These are phyloP conservation scores for Parastagonospora nodorum DNA, from an alignment of 2,329 filamentous ascomycete species.

Conservation along the genomic window DNA sequence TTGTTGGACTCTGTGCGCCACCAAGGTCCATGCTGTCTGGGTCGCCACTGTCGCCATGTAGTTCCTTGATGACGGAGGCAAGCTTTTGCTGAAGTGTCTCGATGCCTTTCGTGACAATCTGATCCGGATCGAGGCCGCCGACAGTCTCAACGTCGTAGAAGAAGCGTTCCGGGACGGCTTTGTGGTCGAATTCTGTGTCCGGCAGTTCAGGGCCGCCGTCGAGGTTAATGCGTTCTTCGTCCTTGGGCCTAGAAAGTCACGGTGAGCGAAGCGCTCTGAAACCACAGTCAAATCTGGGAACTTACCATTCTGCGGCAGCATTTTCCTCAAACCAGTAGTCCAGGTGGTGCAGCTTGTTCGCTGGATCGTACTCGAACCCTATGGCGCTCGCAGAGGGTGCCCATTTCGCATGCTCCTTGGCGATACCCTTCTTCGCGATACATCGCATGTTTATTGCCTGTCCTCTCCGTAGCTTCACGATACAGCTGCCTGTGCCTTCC, in stretches of 20 bases:
- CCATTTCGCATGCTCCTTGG: conserved; percentile 99
- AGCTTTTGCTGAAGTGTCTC: conserved; percentile 89
- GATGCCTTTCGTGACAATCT: conserved; percentile 87
- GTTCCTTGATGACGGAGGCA: conserved; percentile 72
- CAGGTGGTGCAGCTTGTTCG: conserved; percentile 91
- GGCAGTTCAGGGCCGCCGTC: conserved; percentile 75
- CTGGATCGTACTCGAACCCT: conserved; percentile 96
- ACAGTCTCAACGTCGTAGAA: conserved; percentile 93
- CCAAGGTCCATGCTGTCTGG: conserved; percentile 59
- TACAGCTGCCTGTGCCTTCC: conserved; percentile 79
- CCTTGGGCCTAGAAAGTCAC: conserved; percentile 69
- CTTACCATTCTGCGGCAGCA: conserved; percentile 82
- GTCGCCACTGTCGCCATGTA: conserved; percentile 62
- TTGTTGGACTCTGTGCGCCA: conserved; percentile 69
- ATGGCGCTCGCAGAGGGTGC: conserved; percentile 88
- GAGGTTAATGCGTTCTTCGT: conserved; percentile 78
- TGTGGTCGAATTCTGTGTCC: conserved; percentile 87
- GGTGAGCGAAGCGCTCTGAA: not conserved
- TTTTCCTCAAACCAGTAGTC: conserved; percentile 96
- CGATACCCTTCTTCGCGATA: conserved; percentile 97
- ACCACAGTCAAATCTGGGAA: conserved; percentile 10
- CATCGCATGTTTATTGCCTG: conserved; percentile 91
- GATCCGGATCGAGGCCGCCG: conserved; percentile 86
- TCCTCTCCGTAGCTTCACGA: conserved; percentile 86
- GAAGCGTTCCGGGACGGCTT: conserved; percentile 81